Base-by-base conservation (phyloP, 2,329 filamentous ascomycete species). In the Calonectria ilicicola region DNA sequence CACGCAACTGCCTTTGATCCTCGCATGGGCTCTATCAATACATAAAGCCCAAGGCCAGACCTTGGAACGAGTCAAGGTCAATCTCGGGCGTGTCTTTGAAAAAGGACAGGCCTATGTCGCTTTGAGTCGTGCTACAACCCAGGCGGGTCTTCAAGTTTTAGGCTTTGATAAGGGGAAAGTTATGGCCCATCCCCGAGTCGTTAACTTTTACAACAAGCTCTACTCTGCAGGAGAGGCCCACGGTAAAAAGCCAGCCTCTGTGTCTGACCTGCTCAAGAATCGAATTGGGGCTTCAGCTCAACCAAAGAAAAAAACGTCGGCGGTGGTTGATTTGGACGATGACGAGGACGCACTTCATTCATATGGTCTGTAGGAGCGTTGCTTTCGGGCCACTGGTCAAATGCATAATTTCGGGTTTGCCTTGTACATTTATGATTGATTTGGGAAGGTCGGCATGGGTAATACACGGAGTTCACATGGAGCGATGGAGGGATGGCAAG, bases 11-110 rank as follows among this genome's bases (percentile, higher is more conserved):
- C 97, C 97, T 0, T 88, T 99, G 64, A 98, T 99, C 74, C 88
- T 99, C 35, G 97, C 97, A 0, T 99, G 97, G 97, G 97, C 97
- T 2, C 86, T 99, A 23, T 98, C 95, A 1, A 99, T 99, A 72
- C 97, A 99, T 87, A 99, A 99, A 85, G 97, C 97, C 1, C 96
- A 98, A 82, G 96, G 96, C 1, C 96, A 98, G 83, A 98, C 96
- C 1, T 86, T 98, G 29, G 95, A 98, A 80, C 90, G 96, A 64
- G 97, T 99, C 72, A 98, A 98, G 81, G 97, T 99, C 29, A 95
- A 99, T 81, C 88, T 99, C 0, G 94, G 95, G 35, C 93, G 91
- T 74, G 94, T 98, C 1, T 99, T 99, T 79, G 97, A 99, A 82
- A 98, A 98, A 83, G 97, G 97, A 0, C 97, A 99, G 83, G 97